Evolutionary conservation across 345 rosid species (phyloP).

Genomic region (Sisymbrium altissimum): DNA sequence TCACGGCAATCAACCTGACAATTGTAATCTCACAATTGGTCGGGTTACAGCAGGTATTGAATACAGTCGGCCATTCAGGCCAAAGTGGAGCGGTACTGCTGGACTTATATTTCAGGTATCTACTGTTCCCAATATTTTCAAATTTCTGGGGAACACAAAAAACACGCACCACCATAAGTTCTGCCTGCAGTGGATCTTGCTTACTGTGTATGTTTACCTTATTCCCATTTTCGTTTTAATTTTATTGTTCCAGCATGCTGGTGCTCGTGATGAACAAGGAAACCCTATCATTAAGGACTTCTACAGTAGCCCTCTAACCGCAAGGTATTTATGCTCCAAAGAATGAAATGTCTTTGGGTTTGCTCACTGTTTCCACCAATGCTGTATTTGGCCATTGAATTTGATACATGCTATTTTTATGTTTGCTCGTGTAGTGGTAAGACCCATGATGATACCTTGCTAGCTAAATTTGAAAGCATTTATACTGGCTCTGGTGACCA

Average conservation of each 20-base stretch:
- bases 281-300: constrained; percentile 79
- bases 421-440: constrained; percentile 64
- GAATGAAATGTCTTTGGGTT: constrained; percentile 9
- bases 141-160: not conserved
- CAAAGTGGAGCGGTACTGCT: constrained; percentile 92
- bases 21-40: constrained; percentile 68
- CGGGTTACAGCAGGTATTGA: constrained; percentile 80
- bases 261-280: constrained; percentile 78
- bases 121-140: not conserved
- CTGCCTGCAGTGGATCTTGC: not conserved
- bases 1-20: constrained; percentile 76
- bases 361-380: constrained; percentile 7
- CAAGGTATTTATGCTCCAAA: constrained; percentile 50
- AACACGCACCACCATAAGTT: not conserved
- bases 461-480: constrained; percentile 80
- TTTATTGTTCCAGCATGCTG: constrained; percentile 58
- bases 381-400: not conserved
- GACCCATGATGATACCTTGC: constrained; percentile 64
- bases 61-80: constrained; percentile 89
- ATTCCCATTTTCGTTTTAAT: not conserved
- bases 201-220: not conserved
- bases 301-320: constrained; percentile 85
- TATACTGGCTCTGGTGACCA: constrained; percentile 88
- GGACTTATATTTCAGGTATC: constrained; percentile 87
- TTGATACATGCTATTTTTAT: constrained; percentile 7